Percentiles rank a stretch among this genome's conserved stretches.
Evolutionary conservation across 805 yeast genomes (phyloP).

Genomic region (Yarrowia divulgata): DNA sequence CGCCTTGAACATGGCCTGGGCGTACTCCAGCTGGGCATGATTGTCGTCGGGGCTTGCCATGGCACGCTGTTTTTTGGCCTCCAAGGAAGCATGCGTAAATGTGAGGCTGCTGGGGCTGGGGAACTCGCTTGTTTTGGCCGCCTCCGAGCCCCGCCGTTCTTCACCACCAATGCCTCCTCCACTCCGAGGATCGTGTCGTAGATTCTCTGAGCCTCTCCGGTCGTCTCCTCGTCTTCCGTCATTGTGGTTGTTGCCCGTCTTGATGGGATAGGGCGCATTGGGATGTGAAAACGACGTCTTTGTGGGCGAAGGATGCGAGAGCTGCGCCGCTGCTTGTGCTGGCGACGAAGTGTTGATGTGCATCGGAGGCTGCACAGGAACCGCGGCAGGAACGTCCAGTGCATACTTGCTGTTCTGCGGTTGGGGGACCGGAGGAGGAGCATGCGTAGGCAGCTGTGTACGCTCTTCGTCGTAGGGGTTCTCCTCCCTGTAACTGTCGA

Average conservation of each 20-base stretch:
- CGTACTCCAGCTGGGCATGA: constrained; percentile 21
- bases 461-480: constrained; percentile 37
- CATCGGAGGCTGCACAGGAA: constrained; percentile 18
- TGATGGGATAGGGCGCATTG: constrained; percentile 27
- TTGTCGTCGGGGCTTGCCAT: constrained; percentile 19
- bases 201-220: neutral
- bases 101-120: constrained; percentile 17
- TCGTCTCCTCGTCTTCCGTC: neutral
- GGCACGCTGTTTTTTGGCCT: constrained; percentile 31
- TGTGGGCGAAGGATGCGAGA: constrained; percentile 16
- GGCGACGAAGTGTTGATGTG: neutral
- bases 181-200: neutral
- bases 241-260: neutral
- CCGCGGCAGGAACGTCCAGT: constrained; percentile 13
- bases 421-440: constrained; percentile 27
- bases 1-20: constrained; percentile 35
- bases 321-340: neutral
- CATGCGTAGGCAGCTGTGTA: constrained; percentile 28
- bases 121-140: constrained; percentile 32
- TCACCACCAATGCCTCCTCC: neutral
- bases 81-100: constrained; percentile 14
- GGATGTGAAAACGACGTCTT: constrained; percentile 22
- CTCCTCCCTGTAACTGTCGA: constrained; percentile 20
- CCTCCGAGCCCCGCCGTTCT: constrained; percentile 18
- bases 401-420: constrained; percentile 24